Evolutionary conservation across 345 rosid species (phyloP).

Genomic region (Eucalyptus cloeziana): DNA sequence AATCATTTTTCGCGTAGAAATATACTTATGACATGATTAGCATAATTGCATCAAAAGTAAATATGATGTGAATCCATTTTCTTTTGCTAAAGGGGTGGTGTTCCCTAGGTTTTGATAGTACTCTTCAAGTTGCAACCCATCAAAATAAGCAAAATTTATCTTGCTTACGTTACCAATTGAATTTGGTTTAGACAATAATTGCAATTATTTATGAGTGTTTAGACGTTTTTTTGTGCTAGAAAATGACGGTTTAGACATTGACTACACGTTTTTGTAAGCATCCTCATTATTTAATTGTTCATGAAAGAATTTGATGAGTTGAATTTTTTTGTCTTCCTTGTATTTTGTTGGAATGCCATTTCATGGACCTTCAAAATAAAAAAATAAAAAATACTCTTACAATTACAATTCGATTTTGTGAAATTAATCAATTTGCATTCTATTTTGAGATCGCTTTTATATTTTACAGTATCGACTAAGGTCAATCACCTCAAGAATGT

Average conservation of each 20-base stretch:
- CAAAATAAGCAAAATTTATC: not conserved
- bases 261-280: not conserved
- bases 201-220: not conserved
- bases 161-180: not conserved
- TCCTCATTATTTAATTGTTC: not conserved
- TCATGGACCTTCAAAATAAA: not conserved
- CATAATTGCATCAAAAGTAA: too few species aligned
- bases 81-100: not conserved
- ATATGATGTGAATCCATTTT: not conserved
- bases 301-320: not conserved
- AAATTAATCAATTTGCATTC: not conserved
- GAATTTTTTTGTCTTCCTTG: not conserved
- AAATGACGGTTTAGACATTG: not conserved
- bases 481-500: not conserved
- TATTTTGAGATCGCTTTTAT: not conserved
- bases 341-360: not conserved
- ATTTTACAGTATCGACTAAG: not conserved
- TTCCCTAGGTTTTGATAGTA: not conserved
- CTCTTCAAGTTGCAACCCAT: not conserved
- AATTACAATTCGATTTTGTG: not conserved
- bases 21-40: not conserved
- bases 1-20: not conserved
- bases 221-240: not conserved
- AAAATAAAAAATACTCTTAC: not conserved
- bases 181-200: not conserved